phyloP scores from a whole-genome alignment of 768 basidiomycete genomes.

The Termitomyces heimii region DNA sequence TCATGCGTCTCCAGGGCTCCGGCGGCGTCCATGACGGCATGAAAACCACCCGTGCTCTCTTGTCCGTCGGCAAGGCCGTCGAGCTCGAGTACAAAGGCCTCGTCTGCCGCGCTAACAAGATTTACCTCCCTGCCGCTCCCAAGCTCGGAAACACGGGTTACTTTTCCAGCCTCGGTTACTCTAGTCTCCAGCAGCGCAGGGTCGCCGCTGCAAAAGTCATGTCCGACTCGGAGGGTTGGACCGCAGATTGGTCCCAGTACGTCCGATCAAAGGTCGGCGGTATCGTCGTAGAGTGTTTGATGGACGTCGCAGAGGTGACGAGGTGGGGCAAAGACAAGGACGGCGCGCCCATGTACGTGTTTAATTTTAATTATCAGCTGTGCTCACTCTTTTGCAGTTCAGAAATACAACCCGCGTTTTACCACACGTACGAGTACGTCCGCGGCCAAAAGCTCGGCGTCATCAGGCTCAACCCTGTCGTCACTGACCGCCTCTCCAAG shows the following conservation, averaged over 20 bases:
- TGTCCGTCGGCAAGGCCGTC: constrained; percentile 76
- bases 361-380: no score
- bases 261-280: constrained; percentile 76
- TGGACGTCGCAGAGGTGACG: constrained; percentile 77
- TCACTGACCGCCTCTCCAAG: constrained; percentile 70
- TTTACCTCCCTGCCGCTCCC: constrained; percentile 35
- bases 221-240: constrained; percentile 65
- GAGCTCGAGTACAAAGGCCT: constrained; percentile 90
- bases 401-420: constrained; percentile 87
- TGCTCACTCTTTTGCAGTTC: constrained; percentile 46
- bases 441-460: constrained; percentile 93
- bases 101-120: constrained; percentile 62
- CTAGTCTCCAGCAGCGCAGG: constrained; percentile 55
- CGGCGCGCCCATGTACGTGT: constrained; percentile 53
- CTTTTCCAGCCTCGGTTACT: constrained; percentile 59
- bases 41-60: constrained; percentile 81
- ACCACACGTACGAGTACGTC: constrained; percentile 88
- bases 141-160: constrained; percentile 31
- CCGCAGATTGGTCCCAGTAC: constrained; percentile 76
- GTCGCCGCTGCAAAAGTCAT: constrained; percentile 60
- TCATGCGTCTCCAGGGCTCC: constrained; percentile 74
- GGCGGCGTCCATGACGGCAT: constrained; percentile 81
- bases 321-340: constrained; percentile 54
- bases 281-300: constrained; percentile 75
- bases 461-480: constrained; percentile 77